Evolutionary conservation across 441 rosid genomes (phyloP), one percentile per base, ranked within the genome.

Genomic region (Aleurites moluccanus): DNA sequence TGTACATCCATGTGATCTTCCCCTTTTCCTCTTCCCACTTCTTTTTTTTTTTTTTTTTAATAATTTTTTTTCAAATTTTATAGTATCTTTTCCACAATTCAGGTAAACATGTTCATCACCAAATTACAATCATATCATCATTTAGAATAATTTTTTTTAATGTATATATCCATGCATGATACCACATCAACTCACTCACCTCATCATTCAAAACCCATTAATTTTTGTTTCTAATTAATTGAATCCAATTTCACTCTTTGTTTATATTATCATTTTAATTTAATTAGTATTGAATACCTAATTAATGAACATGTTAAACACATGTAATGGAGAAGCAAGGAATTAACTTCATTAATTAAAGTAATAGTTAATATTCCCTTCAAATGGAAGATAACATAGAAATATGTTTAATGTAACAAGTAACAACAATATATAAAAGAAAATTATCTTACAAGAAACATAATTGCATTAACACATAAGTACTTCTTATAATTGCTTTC

Each of bases 1-100:
- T 55, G 15, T 30, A 15, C 55, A 20, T 52, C 71, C 74, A 70
- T 66, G 73, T 69, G 78, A 52, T 27, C 73, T 38, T 66, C 38
- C 10, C 10, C 50, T 14, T 71, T 57, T 42, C 25, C 50, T 14
- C 5, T 10, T 42, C 10, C 72, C 69, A 30, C 72, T 56, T 21
- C 15, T 45, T 45, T 45, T 45, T 45, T 10, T 13, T 49, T 13
- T 49, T 49, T 49, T 49, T 1, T 45, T 14, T n/a, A n/a, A n/a
- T n/a, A n/a, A 56, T 35, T 30, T 38, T 45, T 27, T 55, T 47
- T 59, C 50, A 11, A 45, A 11, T 45, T 45, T 45, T 45, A 16
- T 45, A 10, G 0, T 14, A 45, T 14, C 50, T 14, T 45, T 10
- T 14, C 11, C 50, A 45, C 16, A 72, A 9, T 16, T 16, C 67